Evolutionary conservation across 2,329 filamentous ascomycete genomes (phyloP).

Genomic region (Colletotrichum cuscutae): DNA sequence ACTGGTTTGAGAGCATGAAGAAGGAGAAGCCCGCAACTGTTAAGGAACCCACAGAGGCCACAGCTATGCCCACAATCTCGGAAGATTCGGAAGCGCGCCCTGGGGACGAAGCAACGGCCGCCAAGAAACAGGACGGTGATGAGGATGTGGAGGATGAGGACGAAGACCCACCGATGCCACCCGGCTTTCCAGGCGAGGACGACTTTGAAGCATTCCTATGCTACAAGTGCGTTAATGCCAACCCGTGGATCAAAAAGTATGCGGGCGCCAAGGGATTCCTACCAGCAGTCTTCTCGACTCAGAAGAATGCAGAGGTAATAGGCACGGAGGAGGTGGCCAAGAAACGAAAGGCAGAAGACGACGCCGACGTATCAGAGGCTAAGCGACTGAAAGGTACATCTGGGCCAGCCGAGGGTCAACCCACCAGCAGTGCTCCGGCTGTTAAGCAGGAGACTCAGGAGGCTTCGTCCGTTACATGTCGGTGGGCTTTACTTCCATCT

Average conservation of each 20-base stretch:
- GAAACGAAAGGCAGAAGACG: constrained; percentile 75
- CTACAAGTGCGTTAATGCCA: constrained; percentile 89
- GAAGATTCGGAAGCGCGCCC: constrained; percentile 55
- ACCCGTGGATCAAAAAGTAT: constrained; percentile 93
- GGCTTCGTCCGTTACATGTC: constrained; percentile 58
- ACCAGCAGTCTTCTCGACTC: constrained; percentile 69
- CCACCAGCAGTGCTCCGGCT: constrained; percentile 6
- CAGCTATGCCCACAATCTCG: constrained; percentile 58
- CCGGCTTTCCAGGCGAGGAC: constrained; percentile 89
- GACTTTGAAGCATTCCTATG: constrained; percentile 92
- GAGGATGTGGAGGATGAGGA: constrained; percentile 63
- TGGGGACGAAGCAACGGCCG: constrained; percentile 35
- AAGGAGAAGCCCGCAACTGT: constrained; percentile 44
- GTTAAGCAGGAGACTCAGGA: constrained; percentile 28
- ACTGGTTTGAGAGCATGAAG: constrained; percentile 71
- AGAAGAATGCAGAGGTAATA: constrained; percentile 35
- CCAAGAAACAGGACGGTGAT: constrained; percentile 35
- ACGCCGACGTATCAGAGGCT: constrained; percentile 47
- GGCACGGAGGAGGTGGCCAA: constrained; percentile 49
- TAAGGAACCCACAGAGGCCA: constrained; percentile 31
- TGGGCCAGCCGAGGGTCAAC: constrained; percentile 36
- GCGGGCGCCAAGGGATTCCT: constrained; percentile 85
- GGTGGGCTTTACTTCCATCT: constrained; percentile 67
- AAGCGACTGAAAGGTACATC: constrained; percentile 66
- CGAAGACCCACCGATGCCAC: constrained; percentile 76